Base-by-base conservation (phyloP, 192 early-diverging fungal species). In the Backusella tuberculispora region DNA sequence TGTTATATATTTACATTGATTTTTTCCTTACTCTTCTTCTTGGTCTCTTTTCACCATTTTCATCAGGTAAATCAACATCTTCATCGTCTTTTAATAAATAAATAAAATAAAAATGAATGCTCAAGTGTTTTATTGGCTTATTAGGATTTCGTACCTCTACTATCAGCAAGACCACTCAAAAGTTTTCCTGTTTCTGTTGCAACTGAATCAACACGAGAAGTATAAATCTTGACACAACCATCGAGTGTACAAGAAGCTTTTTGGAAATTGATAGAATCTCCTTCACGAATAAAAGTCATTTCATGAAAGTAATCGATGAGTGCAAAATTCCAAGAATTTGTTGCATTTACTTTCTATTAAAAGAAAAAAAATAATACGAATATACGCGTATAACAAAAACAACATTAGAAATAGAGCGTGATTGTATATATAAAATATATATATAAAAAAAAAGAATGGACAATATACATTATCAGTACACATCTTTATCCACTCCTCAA, bases 251-350 rank as follows among this genome's bases (percentile, higher is more conserved):
- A 96, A 46, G 97, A 99, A 21, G 97, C 97, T 74, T 94, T 97
- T 77, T 98, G 96, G 78, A 99, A 99, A 83, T 99, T 99, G 84
- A 99, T 97, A 13, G 95, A 94, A 85, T 97, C 94, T 37, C 96
- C 96, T n/a, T 97, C 95, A 12, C 91, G 87, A 67, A 99, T 80
- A 26, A 99, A 84, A 4, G 89, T 92, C 95, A 99, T 93, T 80
- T 99, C 96, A 78, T 95, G 90, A 77, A 99, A 99, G 78, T 96
- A 98, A 83, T 99, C 96, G 76, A 99, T 98, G n/a, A 99, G 84
- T 13, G 94, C 96, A 77, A 99, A 90, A 74, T 97, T 95, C 96
- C 96, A 99, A 45, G 91, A 95, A 83, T 99, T 99, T 77, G 87
- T 86, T 1, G 89, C 89, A 77, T 95, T 99, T 78, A 99, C 97